phyloP scores from a whole-genome alignment of 1,284 basidiomycete genomes.

The Cerrena zonata region DNA sequence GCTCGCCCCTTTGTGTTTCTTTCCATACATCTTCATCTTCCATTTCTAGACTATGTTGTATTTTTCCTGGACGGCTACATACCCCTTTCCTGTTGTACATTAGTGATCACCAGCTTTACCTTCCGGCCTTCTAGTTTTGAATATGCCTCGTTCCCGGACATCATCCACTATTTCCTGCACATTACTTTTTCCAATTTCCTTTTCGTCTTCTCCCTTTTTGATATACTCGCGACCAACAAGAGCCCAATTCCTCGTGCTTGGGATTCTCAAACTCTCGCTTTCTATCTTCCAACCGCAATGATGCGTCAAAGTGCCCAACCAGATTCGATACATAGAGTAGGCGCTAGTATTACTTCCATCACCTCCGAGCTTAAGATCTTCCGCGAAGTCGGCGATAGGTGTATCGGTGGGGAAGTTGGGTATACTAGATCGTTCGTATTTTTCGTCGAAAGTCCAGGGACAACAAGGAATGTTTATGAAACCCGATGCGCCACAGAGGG shows the following conservation, averaged over 20 bases:
- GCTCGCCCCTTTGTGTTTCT: too few relatives aligned
- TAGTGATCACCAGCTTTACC: constrained; percentile 55
- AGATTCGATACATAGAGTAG: constrained; percentile 78
- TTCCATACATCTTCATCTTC: too few relatives aligned
- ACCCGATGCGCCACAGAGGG: constrained; percentile 56
- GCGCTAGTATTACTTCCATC: constrained; percentile 53
- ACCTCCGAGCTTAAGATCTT: constrained; percentile 52
- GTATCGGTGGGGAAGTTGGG: constrained; percentile 31
- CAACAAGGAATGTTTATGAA: constrained; percentile 93
- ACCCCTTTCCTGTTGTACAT: constrained; percentile 1
- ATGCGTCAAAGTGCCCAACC: constrained; percentile 66
- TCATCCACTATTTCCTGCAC: constrained; percentile 39
- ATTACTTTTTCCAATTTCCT: constrained; percentile 23
- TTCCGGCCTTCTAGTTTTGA: constrained; percentile 66
- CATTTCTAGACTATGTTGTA: too few relatives aligned
- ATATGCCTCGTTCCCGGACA: constrained; percentile 52
- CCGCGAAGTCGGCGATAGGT: constrained; percentile 34
- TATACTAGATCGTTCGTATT: constrained; percentile 47
- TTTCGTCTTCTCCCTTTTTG: background rate
- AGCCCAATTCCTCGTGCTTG: constrained; percentile 90
- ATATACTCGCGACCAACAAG: constrained; percentile 55
- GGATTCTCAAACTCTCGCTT: constrained; percentile 81
- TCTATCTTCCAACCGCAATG: constrained; percentile 84
- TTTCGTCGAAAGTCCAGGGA: constrained; percentile 67
- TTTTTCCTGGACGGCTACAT: too few relatives aligned